These are phyloP conservation scores for Entomortierella parvispora DNA, from an alignment of 192 early-diverging fungal genomes.

Conservation along the genomic window DNA sequence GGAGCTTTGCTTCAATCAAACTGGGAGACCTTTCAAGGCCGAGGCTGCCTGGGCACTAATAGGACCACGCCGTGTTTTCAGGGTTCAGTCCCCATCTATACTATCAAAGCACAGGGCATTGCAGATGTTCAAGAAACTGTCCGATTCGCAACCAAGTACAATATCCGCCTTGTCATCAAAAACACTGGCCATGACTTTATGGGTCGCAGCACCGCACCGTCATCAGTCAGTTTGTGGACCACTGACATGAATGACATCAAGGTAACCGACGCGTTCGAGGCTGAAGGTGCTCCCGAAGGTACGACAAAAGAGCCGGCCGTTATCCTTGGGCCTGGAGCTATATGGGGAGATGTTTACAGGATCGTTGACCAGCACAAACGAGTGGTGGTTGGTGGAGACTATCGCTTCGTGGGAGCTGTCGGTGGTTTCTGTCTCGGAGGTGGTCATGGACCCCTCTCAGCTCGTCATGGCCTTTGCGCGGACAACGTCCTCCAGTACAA, in stretches of 20 bases:
- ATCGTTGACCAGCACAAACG: slow-evolving; percentile 46
- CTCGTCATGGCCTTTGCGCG: slow-evolving; percentile 57
- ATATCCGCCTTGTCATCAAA: slow-evolving; percentile 63
- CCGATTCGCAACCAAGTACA: slow-evolving; percentile 49
- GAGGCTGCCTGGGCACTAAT: slow-evolving; percentile 27
- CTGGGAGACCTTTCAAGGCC: slow-evolving; percentile 13
- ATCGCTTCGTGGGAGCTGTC: slow-evolving; percentile 53
- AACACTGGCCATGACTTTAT: slow-evolving; percentile 65
- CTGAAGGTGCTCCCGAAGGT: slow-evolving; percentile 18
- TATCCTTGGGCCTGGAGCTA: slow-evolving; percentile 55
- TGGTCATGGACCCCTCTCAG: slow-evolving; percentile 59
- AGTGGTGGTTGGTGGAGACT: slow-evolving; percentile 41
- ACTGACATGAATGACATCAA: slow-evolving; percentile 51
- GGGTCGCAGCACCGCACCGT: slow-evolving; percentile 57
- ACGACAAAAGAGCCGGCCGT: slow-evolving; percentile 13
- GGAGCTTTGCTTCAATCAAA: slow-evolving; percentile 22
- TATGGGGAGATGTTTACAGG: slow-evolving; percentile 48
- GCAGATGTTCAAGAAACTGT: slow-evolving; percentile 43
- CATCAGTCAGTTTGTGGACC: slow-evolving; percentile 59
- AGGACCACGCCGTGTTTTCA: slow-evolving; percentile 40
- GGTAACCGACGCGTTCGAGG: slow-evolving; percentile 37
- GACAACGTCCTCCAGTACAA: slow-evolving; percentile 64
- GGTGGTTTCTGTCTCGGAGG: slow-evolving; percentile 56
- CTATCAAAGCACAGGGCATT: slow-evolving; percentile 35
- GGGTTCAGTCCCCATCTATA: slow-evolving; percentile 43